Conservation (phyloP, 176 grass and related monocot species). For the Pharus latifolius region DNA sequence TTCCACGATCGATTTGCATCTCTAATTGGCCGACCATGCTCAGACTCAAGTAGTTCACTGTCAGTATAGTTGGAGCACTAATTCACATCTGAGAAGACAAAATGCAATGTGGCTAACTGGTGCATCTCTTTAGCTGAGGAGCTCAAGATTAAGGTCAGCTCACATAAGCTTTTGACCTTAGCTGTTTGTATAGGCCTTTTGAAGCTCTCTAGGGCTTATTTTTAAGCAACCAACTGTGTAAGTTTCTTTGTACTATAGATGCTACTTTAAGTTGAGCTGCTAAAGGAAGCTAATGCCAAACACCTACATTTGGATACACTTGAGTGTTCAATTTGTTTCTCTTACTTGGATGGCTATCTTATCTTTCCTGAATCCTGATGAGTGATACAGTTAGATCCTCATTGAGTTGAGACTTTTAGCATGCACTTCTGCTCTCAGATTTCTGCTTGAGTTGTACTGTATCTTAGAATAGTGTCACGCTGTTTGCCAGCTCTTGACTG, state of each 20-base stretch:
- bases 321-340: not conserved
- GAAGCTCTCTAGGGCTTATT: not conserved
- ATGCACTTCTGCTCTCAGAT: slow-evolving; percentile 1
- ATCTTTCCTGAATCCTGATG: not conserved
- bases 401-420: not conserved
- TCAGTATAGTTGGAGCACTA: not conserved
- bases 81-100: slow-evolving; percentile 7
- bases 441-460: not conserved
- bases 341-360: not conserved
- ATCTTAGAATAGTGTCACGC: not conserved
- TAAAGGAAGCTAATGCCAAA: slow-evolving; percentile 6
- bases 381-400: not conserved
- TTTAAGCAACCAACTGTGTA: not conserved
- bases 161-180: not conserved
- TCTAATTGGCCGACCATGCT: slow-evolving; percentile 49
- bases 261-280: not conserved
- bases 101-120: not conserved
- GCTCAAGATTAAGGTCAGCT: not conserved
- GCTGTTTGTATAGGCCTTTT: too few relatives aligned
- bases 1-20: slow-evolving; percentile 61
- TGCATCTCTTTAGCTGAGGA: slow-evolving; percentile 4
- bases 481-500: not conserved
- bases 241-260: not conserved
- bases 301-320: not conserved
- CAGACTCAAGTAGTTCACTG: slow-evolving; percentile 21